Conservation (phyloP, 1,139 yeast genomes). For the Maudiozyma humilis region DNA sequence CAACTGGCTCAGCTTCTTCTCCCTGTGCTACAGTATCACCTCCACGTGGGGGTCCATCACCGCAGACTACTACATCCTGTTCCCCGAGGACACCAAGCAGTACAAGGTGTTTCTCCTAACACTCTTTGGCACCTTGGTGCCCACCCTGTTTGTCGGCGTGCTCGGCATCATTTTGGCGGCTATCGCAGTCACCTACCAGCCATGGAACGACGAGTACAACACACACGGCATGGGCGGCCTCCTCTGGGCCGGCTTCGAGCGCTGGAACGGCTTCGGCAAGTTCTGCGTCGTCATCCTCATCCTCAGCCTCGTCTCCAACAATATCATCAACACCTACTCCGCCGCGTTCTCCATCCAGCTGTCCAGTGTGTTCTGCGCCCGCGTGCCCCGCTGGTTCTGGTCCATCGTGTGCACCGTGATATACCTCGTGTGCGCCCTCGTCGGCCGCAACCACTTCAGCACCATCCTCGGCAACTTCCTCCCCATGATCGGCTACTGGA, state of each 20-base stretch:
- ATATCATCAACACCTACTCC: slow-evolving; percentile 73
- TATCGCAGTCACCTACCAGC: slow-evolving; percentile 52
- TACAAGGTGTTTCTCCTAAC: slow-evolving; percentile 52
- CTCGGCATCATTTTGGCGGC: slow-evolving; percentile 66
- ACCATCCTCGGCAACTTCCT: slow-evolving; percentile 76
- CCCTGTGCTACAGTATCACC: slow-evolving; percentile 70
- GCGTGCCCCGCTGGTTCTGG: slow-evolving; percentile 75
- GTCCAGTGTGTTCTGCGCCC: slow-evolving; percentile 52
- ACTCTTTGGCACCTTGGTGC: slow-evolving; percentile 58
- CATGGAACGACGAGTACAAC: slow-evolving; percentile 54
- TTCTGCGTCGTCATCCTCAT: slow-evolving; percentile 61
- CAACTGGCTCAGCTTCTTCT: slow-evolving; percentile 64
- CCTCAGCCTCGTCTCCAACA: slow-evolving; percentile 71
- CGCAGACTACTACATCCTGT: slow-evolving; percentile 73
- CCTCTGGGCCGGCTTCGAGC: slow-evolving; percentile 54
- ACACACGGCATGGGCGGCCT: slow-evolving; percentile 72
- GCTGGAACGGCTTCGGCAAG: slow-evolving; percentile 77
- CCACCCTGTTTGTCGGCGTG: slow-evolving; percentile 72
- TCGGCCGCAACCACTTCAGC: slow-evolving; percentile 69
- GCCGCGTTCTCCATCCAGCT: slow-evolving; percentile 76
- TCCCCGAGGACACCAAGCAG: slow-evolving; percentile 67
- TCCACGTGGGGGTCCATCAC: slow-evolving; percentile 89
- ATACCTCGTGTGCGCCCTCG: slow-evolving; percentile 62
- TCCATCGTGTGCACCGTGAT: slow-evolving; percentile 57
- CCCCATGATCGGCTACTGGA: slow-evolving; percentile 95